Conservation (phyloP, 257 asterid genomes). For the Nemophila menziesii region DNA sequence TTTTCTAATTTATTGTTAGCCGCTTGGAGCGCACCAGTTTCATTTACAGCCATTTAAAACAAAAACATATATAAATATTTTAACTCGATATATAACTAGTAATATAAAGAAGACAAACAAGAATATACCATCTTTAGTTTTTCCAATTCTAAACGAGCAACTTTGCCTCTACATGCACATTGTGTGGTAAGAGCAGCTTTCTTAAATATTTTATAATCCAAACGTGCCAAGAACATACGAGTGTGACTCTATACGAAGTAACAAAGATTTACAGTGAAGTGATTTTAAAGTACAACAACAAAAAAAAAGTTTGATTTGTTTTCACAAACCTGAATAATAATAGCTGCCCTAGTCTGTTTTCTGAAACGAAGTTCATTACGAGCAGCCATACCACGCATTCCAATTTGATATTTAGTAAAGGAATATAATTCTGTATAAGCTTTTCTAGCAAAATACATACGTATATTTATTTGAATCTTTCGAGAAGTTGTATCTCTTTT, state of each 20-base stretch:
- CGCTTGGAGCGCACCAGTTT: conserved; percentile 99
- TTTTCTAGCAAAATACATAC: conserved; percentile 83
- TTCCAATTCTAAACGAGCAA: conserved; percentile 82
- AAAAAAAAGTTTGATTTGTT: neutral
- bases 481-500: conserved; percentile 65
- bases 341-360: conserved; percentile 71
- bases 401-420: conserved; percentile 76
- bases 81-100: too few species aligned
- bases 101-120: too few species aligned
- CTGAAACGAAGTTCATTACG: conserved; percentile 79
- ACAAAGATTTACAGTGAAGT: too few species aligned
- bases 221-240: conserved; percentile 67
- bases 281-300: neutral
- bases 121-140: conserved; percentile 66
- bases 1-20: conserved; percentile 98
- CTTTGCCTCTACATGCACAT: conserved; percentile 82
- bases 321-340: conserved; percentile 59
- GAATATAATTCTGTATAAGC: conserved; percentile 54
- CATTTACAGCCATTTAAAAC: conserved; percentile 65
- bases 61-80: neutral
- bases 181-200: conserved; percentile 81
- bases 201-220: conserved; percentile 46
- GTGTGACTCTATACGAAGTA: conserved; percentile 58
- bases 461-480: conserved; percentile 60
- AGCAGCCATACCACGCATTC: conserved; percentile 96